Conservation (phyloP, 1,139 yeast species). For the Entelexis paramagnoliae region DNA sequence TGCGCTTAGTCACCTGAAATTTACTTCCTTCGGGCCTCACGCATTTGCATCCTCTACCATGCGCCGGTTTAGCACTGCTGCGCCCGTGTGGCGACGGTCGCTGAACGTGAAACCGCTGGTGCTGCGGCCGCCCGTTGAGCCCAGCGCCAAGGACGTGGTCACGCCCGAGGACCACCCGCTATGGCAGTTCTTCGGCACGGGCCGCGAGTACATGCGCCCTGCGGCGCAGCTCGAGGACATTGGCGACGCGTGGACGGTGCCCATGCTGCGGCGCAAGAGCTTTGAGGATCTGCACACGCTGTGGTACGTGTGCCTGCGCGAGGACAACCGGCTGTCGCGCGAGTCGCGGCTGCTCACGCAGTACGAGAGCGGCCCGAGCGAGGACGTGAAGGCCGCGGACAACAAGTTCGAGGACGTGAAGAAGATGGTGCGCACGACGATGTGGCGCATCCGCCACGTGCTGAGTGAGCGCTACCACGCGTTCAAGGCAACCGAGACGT, state of each 20-base stretch:
- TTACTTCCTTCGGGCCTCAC: slow-evolving; percentile 1
- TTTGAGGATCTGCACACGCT: slow-evolving; percentile 84
- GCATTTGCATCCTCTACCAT: not conserved
- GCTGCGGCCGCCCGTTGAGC: slow-evolving; percentile 78
- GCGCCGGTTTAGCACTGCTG: slow-evolving; percentile 15
- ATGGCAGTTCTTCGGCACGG: slow-evolving; percentile 80
- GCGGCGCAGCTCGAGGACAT: slow-evolving; percentile 45
- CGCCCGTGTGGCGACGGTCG: slow-evolving; percentile 7
- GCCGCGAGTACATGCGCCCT: slow-evolving; percentile 47
- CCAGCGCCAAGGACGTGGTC: slow-evolving; percentile 60
- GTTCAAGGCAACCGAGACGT: slow-evolving; percentile 47
- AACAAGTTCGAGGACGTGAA: slow-evolving; percentile 35
- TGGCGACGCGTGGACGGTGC: slow-evolving; percentile 78
- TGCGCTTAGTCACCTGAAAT: slow-evolving; percentile 8
- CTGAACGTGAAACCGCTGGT: slow-evolving; percentile 30
- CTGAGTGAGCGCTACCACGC: slow-evolving; percentile 77
- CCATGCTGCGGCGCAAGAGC: slow-evolving; percentile 81
- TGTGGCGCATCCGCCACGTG: slow-evolving; percentile 77
- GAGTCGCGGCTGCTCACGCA: slow-evolving; percentile 49
- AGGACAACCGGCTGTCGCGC: slow-evolving; percentile 67
- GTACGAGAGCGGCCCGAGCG: slow-evolving; percentile 23
- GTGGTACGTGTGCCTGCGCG: slow-evolving; percentile 81
- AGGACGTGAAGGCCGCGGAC: slow-evolving; percentile 30
- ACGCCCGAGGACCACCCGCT: slow-evolving; percentile 83
- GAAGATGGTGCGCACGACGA: slow-evolving; percentile 43